Base-by-base conservation (phyloP, 2,329 filamentous ascomycete species). In the Trichoderma sp. region DNA sequence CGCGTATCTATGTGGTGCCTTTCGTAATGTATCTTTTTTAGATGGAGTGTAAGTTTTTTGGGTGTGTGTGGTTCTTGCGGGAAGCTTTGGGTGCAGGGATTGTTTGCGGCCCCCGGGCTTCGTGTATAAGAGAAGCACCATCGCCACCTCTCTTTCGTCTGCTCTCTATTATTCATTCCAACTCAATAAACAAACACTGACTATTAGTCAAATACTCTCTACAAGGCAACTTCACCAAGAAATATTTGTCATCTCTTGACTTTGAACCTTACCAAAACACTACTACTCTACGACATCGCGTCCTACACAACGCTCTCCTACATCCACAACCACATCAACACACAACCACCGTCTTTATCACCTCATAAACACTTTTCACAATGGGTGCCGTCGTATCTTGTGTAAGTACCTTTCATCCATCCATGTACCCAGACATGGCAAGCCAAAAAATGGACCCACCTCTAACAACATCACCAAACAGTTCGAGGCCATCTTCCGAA, bases 341-440 rank as follows among this genome's bases (percentile, higher is more conserved):
- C 31, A 21, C 27, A 21, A 21, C 56, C 35, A 62, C 78, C 76
- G 41, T 12, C 56, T 27, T 60, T 8, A 68, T 18, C 29, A 24
- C 62, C 16, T 69, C 24, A 21, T 21, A 24, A 18, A 66, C 35
- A 53, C 77, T 76, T 77, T 71, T 76, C 80, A 85, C 50, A 76
- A 96, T 97, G 94, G 94, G 94, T 86, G 93, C 93, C 85, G 92
- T 97, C 81, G 88, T 95, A 79, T 95, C 93, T 83, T 95, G 94
- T 83, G 94, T 96, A 94, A 81, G 93, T 89, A 69, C 21, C 71
- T 16, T 71, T 50, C 14, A 24, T 73, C n/a, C 29, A 35, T 59
- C 60, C 64, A 56, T 16, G 9, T 12, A 11, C 29, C 18, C 8
- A 12, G 27, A 29, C 0, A 14, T n/a, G 24, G 59, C 35, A 24